Evolutionary conservation across 139 green algal genomes (phyloP).

Genomic region (Closterium sp.): DNA sequence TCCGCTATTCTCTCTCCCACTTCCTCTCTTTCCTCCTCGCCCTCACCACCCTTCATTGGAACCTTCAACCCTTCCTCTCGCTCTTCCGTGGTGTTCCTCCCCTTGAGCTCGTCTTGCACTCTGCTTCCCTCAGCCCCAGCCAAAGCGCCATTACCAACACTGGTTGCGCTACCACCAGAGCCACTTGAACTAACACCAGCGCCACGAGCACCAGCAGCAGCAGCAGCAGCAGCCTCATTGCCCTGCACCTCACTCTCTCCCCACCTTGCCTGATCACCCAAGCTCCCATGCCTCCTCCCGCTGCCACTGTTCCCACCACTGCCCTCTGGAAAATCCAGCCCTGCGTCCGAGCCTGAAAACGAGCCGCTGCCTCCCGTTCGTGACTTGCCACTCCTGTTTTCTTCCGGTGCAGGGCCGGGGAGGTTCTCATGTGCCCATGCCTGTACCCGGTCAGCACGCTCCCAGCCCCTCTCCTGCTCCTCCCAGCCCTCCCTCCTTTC

Average conservation of each 20-base stretch:
- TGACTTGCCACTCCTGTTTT: not conserved
- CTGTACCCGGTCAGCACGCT: not conserved
- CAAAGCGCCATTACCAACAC: not conserved
- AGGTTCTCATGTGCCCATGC: not conserved
- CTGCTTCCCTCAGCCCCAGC: not conserved
- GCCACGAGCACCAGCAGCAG: not conserved
- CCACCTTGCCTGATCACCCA: not conserved
- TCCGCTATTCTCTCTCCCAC: not conserved
- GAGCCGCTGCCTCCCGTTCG: not conserved
- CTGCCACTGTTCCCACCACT: not conserved
- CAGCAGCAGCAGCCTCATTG: not conserved
- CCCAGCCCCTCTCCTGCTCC: not conserved
- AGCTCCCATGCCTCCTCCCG: not conserved
- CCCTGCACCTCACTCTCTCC: no score
- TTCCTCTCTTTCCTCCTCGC: not conserved
- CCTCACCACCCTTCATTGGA: not conserved
- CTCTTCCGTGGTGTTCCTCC: no score
- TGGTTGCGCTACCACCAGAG: not conserved
- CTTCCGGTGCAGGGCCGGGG: not conserved
- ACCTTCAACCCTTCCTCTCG: not conserved
- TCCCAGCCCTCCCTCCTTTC: not conserved
- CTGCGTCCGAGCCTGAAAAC: not conserved
- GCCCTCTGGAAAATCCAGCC: not conserved
- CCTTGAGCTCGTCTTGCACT: not conserved
- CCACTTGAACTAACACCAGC: no score